Percentiles rank a stretch among this genome's conserved stretches.
phyloP scores from a whole-genome alignment of 2,329 filamentous ascomycete species.

The Xylariaceae sp. region DNA sequence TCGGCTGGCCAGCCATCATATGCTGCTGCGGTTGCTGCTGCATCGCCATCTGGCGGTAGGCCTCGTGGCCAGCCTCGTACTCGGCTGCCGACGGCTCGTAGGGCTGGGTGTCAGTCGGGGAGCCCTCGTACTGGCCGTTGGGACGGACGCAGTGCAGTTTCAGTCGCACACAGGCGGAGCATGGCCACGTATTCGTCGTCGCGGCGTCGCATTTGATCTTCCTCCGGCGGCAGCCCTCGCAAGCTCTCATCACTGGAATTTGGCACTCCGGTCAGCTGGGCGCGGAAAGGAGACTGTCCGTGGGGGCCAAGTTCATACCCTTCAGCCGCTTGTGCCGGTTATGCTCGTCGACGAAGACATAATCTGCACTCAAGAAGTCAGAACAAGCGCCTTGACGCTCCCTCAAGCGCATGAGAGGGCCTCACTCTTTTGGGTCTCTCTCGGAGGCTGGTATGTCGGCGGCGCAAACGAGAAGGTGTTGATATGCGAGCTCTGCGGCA shows the following conservation, averaged over 20 bases:
- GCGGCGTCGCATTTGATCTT: slow-evolving; percentile 99
- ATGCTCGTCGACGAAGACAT: slow-evolving; percentile 98
- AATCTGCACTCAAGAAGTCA: slow-evolving; percentile 51
- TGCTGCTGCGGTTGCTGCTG: slow-evolving; percentile 36
- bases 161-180: slow-evolving; percentile 82
- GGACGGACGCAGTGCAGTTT: slow-evolving; percentile 92
- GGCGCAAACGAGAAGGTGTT: slow-evolving; percentile 71
- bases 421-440: slow-evolving; percentile 81
- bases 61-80: slow-evolving; percentile 36
- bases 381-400: slow-evolving; percentile 5
- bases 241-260: slow-evolving; percentile 81
- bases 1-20: slow-evolving; percentile 33
- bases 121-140: slow-evolving; percentile 67
- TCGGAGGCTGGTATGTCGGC: slow-evolving; percentile 47
- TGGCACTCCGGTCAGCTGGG: slow-evolving; percentile 12
- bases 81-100: slow-evolving; percentile 44
- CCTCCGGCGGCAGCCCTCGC: slow-evolving; percentile 85
- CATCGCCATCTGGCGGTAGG: slow-evolving; percentile 46
- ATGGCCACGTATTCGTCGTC: slow-evolving; percentile 96
- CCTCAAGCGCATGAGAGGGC: slow-evolving; percentile 10
- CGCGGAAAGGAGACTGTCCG: slow-evolving; percentile 2
- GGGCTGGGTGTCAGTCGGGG: slow-evolving; percentile 28
- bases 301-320: slow-evolving; percentile 46
- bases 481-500: slow-evolving; percentile 63
- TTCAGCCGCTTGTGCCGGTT: slow-evolving; percentile 96